Evolutionary conservation across 1,284 basidiomycete genomes (phyloP).

Genomic region (Ceratobasidium papillatum): DNA sequence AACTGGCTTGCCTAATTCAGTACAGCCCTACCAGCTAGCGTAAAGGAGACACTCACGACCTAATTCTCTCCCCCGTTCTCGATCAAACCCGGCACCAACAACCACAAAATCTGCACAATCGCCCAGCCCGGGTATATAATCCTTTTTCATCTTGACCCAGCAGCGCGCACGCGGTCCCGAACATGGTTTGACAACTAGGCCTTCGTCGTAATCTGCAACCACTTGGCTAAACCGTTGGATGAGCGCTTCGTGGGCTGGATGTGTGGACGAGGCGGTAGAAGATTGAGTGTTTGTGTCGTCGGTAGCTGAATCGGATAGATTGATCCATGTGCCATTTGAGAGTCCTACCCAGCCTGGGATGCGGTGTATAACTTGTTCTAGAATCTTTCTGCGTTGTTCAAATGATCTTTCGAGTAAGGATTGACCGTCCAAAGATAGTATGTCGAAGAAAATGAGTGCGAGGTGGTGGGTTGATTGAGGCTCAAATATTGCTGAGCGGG

Average conservation of each 20-base stretch:
- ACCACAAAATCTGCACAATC: constrained; percentile 81
- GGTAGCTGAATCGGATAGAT: constrained; percentile 49
- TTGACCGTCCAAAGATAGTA: constrained; percentile 69
- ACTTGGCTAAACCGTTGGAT: constrained; percentile 61
- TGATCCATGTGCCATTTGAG: constrained; percentile 60
- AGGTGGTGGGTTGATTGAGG: constrained; percentile 62
- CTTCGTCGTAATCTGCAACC: constrained; percentile 61
- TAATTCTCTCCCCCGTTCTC: constrained; percentile 75
- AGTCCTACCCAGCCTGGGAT: constrained; percentile 70
- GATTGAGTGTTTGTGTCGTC: constrained; percentile 4
- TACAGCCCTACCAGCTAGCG: no score
- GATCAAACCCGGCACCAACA: constrained; percentile 80
- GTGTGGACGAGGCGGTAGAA: neutral
- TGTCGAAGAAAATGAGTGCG: constrained; percentile 84
- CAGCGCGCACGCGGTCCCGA: constrained; percentile 61
- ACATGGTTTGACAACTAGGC: constrained; percentile 80
- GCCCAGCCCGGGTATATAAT: constrained; percentile 84
- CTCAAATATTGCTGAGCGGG: constrained; percentile 56
- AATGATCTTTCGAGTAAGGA: constrained; percentile 69
- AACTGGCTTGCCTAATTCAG: neutral
- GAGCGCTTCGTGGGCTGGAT: constrained; percentile 51
- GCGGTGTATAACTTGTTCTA: constrained; percentile 65
- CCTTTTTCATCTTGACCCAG: constrained; percentile 87
- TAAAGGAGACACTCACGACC: constrained; percentile 61
- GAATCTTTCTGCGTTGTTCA: constrained; percentile 62